phyloP scores from a whole-genome alignment of 2,329 filamentous ascomycete species.

The Gaeumannomyces sp. region DNA sequence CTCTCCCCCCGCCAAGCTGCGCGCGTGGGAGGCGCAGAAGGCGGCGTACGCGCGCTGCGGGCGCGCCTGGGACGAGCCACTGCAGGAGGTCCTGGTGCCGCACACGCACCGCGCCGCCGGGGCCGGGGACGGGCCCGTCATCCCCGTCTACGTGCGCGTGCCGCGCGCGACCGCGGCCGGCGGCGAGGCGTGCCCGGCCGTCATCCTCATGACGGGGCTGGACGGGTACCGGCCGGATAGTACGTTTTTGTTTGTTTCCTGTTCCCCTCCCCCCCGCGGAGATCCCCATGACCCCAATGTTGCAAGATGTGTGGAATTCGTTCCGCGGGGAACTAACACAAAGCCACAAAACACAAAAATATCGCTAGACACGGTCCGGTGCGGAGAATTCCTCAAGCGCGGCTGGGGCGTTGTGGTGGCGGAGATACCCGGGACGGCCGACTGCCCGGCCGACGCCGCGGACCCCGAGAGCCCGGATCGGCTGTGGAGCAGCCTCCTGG shows the following conservation, averaged over 20 bases:
- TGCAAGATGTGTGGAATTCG: too few relatives aligned
- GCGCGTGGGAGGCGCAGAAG: constrained; percentile 62
- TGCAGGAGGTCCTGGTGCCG: constrained; percentile 56
- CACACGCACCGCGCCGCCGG: constrained; percentile 42
- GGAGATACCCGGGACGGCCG: constrained; percentile 62
- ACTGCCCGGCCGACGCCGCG: constrained; percentile 56
- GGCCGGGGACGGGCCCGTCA: constrained; percentile 43
- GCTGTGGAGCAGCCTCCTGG: constrained; percentile 55
- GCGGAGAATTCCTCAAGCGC: constrained; percentile 54
- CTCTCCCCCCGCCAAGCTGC: constrained; percentile 45
- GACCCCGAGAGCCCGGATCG: constrained; percentile 56
- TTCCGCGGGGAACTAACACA: too few relatives aligned
- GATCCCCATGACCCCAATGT: too few relatives aligned
- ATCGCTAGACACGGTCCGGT: constrained; percentile 41
- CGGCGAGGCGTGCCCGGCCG: constrained; percentile 31
- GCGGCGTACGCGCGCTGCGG: constrained; percentile 53
- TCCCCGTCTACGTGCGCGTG: constrained; percentile 61
- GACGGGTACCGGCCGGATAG: constrained; percentile 58
- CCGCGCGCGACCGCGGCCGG: constrained; percentile 38
- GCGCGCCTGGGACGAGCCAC: constrained; percentile 46
- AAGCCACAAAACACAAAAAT: too few relatives aligned
- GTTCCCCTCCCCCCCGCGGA: too few relatives aligned
- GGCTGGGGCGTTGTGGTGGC: constrained; percentile 58
- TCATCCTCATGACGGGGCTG: constrained; percentile 55
- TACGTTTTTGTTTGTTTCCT: too few relatives aligned